These are phyloP conservation scores for Yamadazyma spencermartinsiae DNA, from an alignment of 1,139 yeast genomes.

Conservation along the genomic window DNA sequence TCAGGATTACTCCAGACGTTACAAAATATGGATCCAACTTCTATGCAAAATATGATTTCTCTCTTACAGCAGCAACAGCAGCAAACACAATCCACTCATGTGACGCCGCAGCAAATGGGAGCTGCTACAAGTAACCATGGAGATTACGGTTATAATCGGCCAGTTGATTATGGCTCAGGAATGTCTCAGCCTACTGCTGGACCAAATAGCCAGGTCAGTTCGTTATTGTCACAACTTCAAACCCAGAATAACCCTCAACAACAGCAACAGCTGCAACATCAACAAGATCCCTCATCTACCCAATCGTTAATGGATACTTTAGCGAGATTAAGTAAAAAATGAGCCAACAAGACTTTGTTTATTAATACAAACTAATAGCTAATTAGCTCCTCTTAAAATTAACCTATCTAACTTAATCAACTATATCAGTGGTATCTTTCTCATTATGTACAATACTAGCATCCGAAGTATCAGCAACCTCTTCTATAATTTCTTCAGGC, in stretches of 20 bases:
- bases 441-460: background rate
- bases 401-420: slow-evolving; percentile 20
- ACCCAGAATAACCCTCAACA: slow-evolving; percentile 1
- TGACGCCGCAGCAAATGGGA: slow-evolving; percentile 3
- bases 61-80: slow-evolving; percentile 27
- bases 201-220: slow-evolving; percentile 17
- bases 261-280: slow-evolving; percentile 8
- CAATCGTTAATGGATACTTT: slow-evolving; percentile 40
- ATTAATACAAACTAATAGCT: background rate
- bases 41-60: slow-evolving; percentile 49
- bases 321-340: slow-evolving; percentile 32
- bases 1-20: slow-evolving; percentile 30
- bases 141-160: slow-evolving; percentile 12
- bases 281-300: slow-evolving; percentile 14
- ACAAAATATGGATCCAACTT: slow-evolving; percentile 52
- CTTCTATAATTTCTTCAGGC: slow-evolving; percentile 13
- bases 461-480: slow-evolving; percentile 10
- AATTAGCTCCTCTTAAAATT: background rate
- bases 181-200: slow-evolving; percentile 16
- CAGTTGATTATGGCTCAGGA: slow-evolving; percentile 20
- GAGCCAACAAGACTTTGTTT: background rate
- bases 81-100: background rate
- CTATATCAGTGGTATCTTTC: slow-evolving; percentile 24
- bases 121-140: background rate
- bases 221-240: slow-evolving; percentile 26